A percentile compares a stretch with the other conserved stretches of the same genome.
Evolutionary conservation across 169 alveolate genomes (phyloP).

Genomic region (Plasmodium malariae): DNA sequence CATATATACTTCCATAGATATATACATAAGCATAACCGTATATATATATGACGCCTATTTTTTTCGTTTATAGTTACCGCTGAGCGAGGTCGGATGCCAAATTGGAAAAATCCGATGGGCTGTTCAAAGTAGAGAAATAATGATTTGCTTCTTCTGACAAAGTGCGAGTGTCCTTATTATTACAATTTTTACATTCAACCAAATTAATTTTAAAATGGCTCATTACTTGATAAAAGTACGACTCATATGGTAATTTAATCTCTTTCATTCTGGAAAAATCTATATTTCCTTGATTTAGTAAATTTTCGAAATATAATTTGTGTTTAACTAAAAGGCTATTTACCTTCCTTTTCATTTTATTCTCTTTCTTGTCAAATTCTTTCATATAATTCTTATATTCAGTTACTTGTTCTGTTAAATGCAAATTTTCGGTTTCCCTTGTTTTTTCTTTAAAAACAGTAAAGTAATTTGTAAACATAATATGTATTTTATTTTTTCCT

Average conservation of each 20-base stretch:
- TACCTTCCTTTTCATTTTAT: conserved; percentile 30
- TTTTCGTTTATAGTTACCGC: not conserved
- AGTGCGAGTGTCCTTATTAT: not conserved
- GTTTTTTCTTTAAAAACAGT: conserved; percentile 68
- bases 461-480: conserved; percentile 59
- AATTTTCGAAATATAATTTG: not conserved
- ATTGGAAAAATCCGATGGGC: conserved; percentile 36
- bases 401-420: conserved; percentile 26
- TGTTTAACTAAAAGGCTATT: not conserved
- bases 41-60: not conserved
- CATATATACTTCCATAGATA: too few species aligned
- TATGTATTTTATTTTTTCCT: conserved; percentile 40
- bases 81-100: not conserved
- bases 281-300: not conserved
- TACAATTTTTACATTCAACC: not conserved
- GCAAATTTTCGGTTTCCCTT: conserved; percentile 52
- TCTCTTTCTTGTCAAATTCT: conserved; percentile 20
- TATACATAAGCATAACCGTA: not conserved
- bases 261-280: conserved; percentile 8
- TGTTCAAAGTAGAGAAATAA: conserved; percentile 42
- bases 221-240: conserved; percentile 51
- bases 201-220: conserved; percentile 11
- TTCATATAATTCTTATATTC: conserved; percentile 35
- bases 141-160: not conserved
- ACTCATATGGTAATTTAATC: conserved; percentile 41